Evolutionary conservation across 192 early-diverging fungal species (phyloP), one percentile per base, ranked within the genome.

Genomic region (Mortierella antarctica): DNA sequence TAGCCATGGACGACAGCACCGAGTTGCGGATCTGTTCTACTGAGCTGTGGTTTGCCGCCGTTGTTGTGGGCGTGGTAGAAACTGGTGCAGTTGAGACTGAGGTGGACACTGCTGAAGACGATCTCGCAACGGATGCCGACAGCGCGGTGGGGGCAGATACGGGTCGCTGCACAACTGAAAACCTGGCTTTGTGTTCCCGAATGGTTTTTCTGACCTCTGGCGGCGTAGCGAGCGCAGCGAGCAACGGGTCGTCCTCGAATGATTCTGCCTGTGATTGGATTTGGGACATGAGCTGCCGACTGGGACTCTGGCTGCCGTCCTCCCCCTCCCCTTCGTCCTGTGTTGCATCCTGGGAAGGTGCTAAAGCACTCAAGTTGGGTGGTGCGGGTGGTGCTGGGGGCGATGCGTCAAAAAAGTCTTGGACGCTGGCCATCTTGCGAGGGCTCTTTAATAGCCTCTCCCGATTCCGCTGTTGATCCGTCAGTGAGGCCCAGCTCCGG

Each of bases 361-460:
- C n/a, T 44, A 1, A 6, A 63, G 48, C 9, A 31, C 8, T 7
- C 45, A 31, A n/a, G 62, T 10, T 31, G 45, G 7, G 49, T n/a
- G 41, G 18, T 44, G 63, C 17, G 4, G 31, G 44, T 50, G 45
- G 17, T 31, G 57, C n/a, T 11, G 52, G 39, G 7, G 53, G 17
- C 17, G 46, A n/a, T 14, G 57, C 39, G 6, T 62, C 57, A 53
- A 79, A 70, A 67, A 79, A 71, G 18, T 71, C 75, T 12, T 79
- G 62, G 12, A 79, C 69, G 39, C 69, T 79, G 8, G 69, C 68
- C 64, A 71, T 79, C 48, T 79, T 79, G n/a, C 75, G 75, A 11
- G 75, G 75, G 50, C 75, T 79, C 23, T 58, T 60, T 13, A 79
- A 40, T 42, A 79, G 46, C 17, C 69, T 48, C 40, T 79, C 75